Evolutionary conservation across 2,329 filamentous ascomycete genomes (phyloP), one percentile per base, ranked within the genome.

Genomic region (Ampelomyces quisqualis): DNA sequence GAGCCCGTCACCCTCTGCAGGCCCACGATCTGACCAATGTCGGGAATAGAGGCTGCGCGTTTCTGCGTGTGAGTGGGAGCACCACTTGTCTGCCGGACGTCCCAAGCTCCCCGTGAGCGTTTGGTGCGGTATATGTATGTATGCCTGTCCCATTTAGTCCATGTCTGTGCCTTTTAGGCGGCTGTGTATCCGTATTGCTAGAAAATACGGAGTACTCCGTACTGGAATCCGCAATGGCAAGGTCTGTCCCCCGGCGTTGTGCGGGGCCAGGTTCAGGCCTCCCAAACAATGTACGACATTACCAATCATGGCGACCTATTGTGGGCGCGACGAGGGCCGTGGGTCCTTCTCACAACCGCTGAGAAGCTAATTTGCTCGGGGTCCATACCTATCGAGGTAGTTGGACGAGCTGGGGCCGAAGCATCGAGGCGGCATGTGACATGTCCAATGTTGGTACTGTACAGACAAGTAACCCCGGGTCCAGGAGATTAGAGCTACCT

Each of bases 221-320:
- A 29, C 13, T 15, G 4, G 13, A 13, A 13, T 29, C 13, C 13
- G 11, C 2, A 17, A 29, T 28, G 13, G 17, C 7, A 13, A 3
- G 27, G 10, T 7, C 13, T 13, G 27, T 17, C 27, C 27, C n/a
- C n/a, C n/a, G n/a, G 27, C 27, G 13, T 29, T 29, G 13, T 18
- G 30, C 30, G 18, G 30, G 30, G 18, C 8, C 30, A 5, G 8
- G n/a, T 3, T 20, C 13, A 19, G 18, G 30, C 17, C 30, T 20
- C 18, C 30, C 30, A 32, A 8, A n/a, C 18, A 32, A 32, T 18
- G 18, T 32, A 32, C 30, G 30, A 32, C 17, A n/a, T 32, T 20
- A 32, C 30, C 30, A 20, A 32, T 21, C 18, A 11, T 13, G 21
- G 30, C 30, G 18, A 32, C 17, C 17, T n/a, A 11, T 7, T 9